These are phyloP conservation scores for Ophiocordyceps camponoti-floridani DNA, from an alignment of 2,329 filamentous ascomycete species.

Conservation along the genomic window DNA sequence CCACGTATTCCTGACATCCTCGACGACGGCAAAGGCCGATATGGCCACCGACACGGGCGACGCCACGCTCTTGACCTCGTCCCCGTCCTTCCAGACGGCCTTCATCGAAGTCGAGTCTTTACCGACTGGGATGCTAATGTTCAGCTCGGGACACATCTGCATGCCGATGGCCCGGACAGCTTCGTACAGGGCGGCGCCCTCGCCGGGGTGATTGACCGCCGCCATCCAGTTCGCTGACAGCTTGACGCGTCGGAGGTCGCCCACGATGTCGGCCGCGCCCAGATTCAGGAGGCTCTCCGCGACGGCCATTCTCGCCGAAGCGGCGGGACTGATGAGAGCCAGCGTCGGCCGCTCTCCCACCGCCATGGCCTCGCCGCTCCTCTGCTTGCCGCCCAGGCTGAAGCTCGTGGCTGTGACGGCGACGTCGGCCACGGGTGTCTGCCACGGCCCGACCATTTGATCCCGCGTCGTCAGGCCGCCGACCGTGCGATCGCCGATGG, in stretches of 20 bases:
- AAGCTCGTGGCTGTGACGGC: slow-evolving; percentile 80
- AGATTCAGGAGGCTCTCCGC: slow-evolving; percentile 88
- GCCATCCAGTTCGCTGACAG: slow-evolving; percentile 99
- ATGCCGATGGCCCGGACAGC: slow-evolving; percentile 86
- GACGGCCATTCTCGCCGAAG: slow-evolving; percentile 92
- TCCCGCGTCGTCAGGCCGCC: slow-evolving; percentile 78
- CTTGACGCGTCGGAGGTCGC: slow-evolving; percentile 61
- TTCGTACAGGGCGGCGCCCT: slow-evolving; percentile 83
- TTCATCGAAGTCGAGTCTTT: slow-evolving; percentile 99
- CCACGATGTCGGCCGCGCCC: slow-evolving; percentile 54
- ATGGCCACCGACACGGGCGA: slow-evolving; percentile 84
- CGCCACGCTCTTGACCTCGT: slow-evolving; percentile 66
- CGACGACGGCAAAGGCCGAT: slow-evolving; percentile 74
- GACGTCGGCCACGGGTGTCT: slow-evolving; percentile 83
- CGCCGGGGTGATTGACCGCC: slow-evolving; percentile 80
- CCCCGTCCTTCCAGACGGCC: slow-evolving; percentile 72
- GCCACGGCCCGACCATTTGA: slow-evolving; percentile 95
- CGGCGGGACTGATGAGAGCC: slow-evolving; percentile 74
- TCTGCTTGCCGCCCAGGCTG: slow-evolving; percentile 43
- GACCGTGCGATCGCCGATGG: slow-evolving; percentile 83
- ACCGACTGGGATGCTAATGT: slow-evolving; percentile 84
- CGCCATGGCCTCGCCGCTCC: slow-evolving; percentile 87
- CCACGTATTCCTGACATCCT: slow-evolving; percentile 76
- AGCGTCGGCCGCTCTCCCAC: slow-evolving; percentile 88
- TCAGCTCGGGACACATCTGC: slow-evolving; percentile 79